Evolutionary conservation across 1,284 basidiomycete genomes (phyloP).

Genomic region (Inonotus hispidus): DNA sequence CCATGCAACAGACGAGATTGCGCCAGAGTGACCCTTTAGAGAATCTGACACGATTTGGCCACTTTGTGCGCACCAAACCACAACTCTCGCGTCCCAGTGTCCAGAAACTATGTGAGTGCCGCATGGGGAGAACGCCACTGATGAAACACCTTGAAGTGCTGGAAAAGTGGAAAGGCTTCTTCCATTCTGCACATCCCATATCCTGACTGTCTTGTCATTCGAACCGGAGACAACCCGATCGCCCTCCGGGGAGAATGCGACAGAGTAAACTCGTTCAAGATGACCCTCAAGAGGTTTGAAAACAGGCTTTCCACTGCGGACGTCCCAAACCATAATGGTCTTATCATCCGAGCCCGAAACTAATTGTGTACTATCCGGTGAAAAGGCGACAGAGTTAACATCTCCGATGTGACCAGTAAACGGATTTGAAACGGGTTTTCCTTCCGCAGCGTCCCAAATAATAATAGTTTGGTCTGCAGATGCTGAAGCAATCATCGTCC

Average conservation of each 20-base stretch:
- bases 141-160: constrained; percentile 20
- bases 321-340: background rate
- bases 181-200: background rate
- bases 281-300: background rate
- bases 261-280: background rate
- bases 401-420: background rate
- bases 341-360: background rate
- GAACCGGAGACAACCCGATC: background rate
- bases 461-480: constrained; percentile 9
- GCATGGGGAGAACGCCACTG: constrained; percentile 19
- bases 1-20: background rate
- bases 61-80: background rate
- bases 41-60: background rate
- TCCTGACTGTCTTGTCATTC: background rate
- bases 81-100: background rate
- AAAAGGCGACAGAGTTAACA: background rate
- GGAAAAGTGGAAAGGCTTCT: background rate
- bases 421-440: background rate
- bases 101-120: constrained; percentile 10
- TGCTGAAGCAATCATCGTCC: constrained; percentile 4
- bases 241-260: constrained; percentile 3
- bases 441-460: constrained; percentile 1
- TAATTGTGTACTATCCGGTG: background rate
- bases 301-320: background rate
- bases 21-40: background rate